Evolutionary conservation across 1,139 yeast species (phyloP).

Genomic region (Pichia sp.): DNA sequence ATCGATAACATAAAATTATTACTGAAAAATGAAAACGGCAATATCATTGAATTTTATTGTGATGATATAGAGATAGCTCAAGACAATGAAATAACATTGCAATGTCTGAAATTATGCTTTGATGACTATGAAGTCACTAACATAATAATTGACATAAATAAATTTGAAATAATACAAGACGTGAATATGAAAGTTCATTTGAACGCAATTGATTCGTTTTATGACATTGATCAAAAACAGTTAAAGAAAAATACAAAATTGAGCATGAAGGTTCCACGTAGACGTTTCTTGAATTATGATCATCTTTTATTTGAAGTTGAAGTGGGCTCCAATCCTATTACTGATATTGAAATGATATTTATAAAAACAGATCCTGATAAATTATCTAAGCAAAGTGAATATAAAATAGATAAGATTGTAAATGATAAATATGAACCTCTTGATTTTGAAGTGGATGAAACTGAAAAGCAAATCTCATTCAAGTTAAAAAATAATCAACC

Average conservation of each 20-base stretch:
- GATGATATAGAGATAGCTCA: background rate
- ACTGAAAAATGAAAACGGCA: constrained; percentile 9
- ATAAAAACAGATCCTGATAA: constrained; percentile 26
- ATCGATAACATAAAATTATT: constrained; percentile 17
- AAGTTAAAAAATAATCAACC: background rate
- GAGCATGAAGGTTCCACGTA: constrained; percentile 20
- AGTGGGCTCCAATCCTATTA: constrained; percentile 19
- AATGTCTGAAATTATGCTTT: constrained; percentile 5
- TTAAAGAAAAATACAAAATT: constrained; percentile 18
- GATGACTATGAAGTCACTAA: constrained; percentile 23
- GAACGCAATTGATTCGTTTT: constrained; percentile 17
- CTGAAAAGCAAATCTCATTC: constrained; percentile 17
- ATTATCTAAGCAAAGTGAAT: constrained; percentile 19
- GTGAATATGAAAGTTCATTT: constrained; percentile 13
- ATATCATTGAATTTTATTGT: constrained; percentile 13
- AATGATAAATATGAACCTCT: constrained; percentile 1
- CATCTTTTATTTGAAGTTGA: constrained; percentile 18
- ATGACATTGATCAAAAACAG: constrained; percentile 1
- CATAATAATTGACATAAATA: constrained; percentile 25
- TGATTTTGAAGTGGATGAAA: constrained; percentile 17
- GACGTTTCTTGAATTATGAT: constrained; percentile 24
- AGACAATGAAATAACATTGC: constrained; percentile 1
- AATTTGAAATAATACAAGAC: constrained; percentile 17
- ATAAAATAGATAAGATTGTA: constrained; percentile 8
- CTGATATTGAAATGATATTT: constrained; percentile 17